These are phyloP conservation scores for Ananas comosus DNA, from an alignment of 176 grass and related monocot genomes.

Conservation along the genomic window DNA sequence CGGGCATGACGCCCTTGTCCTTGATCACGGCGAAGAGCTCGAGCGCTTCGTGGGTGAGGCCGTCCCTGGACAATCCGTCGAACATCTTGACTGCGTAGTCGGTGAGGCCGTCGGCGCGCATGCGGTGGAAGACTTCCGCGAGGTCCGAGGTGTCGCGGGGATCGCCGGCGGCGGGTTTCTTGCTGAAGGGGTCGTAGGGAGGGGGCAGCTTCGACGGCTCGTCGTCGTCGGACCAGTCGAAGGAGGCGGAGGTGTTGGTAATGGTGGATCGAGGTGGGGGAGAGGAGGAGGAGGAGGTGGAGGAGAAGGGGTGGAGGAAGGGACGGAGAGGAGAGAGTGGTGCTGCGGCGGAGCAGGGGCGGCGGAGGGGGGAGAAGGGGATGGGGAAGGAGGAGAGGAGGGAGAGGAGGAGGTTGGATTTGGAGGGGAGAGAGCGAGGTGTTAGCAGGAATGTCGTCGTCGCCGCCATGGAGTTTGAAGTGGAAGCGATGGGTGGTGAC, in stretches of 20 bases:
- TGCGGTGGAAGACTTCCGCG: constrained; percentile 68
- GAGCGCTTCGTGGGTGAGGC: constrained; percentile 67
- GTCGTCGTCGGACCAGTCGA: constrained; percentile 76
- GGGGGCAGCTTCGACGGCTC: constrained; percentile 29
- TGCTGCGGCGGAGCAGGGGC: not conserved
- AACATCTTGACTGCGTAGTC: constrained; percentile 98
- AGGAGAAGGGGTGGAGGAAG: constrained; percentile 8
- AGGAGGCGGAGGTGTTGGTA: constrained; percentile 64
- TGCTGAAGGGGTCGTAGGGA: constrained; percentile 75
- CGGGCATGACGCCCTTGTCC: constrained; percentile 78
- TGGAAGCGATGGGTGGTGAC: not conserved
- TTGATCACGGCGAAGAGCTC: constrained; percentile 64
- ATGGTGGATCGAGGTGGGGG: constrained; percentile 12
- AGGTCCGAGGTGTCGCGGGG: constrained; percentile 62
- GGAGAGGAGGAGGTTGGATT: not conserved
- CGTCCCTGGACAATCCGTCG: constrained; percentile 87
- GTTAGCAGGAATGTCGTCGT: not conserved
- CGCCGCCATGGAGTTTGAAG: not conserved
- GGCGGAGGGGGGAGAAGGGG: constrained; percentile 1
- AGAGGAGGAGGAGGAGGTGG: constrained; percentile 3
- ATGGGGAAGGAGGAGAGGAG: not conserved
- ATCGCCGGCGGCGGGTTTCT: constrained; percentile 34
- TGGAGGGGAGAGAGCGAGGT: not conserved
- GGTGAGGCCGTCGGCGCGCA: constrained; percentile 76
- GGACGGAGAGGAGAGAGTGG: constrained; percentile 11